These are phyloP conservation scores for Pleurotus cornucopiae DNA, from an alignment of 768 basidiomycete genomes.

Conservation along the genomic window DNA sequence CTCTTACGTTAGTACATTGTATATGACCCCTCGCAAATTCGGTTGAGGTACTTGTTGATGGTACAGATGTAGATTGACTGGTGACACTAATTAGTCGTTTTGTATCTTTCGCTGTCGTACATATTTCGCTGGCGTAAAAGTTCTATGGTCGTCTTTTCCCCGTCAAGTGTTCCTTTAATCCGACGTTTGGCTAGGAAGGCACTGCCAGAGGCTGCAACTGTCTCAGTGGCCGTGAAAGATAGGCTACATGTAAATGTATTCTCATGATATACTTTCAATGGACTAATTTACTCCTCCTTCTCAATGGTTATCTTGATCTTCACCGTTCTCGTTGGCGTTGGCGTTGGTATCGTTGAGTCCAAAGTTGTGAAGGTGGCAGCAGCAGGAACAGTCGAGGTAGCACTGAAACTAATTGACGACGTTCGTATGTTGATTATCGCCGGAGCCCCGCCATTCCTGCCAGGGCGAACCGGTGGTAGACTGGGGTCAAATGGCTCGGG, in stretches of 20 bases:
- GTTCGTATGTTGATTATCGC: conserved; percentile 1
- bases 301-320: conserved; percentile 7
- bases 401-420: background rate
- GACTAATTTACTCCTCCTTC: background rate
- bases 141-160: too few species aligned
- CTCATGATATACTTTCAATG: too few species aligned
- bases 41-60: conserved; percentile 54
- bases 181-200: too few species aligned
- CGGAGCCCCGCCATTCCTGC: background rate
- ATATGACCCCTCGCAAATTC: conserved; percentile 54
- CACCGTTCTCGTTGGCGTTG: background rate
- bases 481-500: too few species aligned
- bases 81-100: too few species aligned
- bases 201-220: too few species aligned
- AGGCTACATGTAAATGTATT: too few species aligned
- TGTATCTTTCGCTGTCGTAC: too few species aligned
- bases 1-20: conserved; percentile 50
- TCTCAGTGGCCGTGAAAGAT: too few species aligned
- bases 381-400: conserved; percentile 1
- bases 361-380: background rate
- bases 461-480: too few species aligned
- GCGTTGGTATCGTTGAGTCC: background rate
- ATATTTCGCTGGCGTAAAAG: too few species aligned
- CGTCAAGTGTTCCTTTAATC: too few species aligned
- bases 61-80: conserved; percentile 34